Conservation (phyloP, 768 basidiomycete species). For the Mrakia frigida region DNA sequence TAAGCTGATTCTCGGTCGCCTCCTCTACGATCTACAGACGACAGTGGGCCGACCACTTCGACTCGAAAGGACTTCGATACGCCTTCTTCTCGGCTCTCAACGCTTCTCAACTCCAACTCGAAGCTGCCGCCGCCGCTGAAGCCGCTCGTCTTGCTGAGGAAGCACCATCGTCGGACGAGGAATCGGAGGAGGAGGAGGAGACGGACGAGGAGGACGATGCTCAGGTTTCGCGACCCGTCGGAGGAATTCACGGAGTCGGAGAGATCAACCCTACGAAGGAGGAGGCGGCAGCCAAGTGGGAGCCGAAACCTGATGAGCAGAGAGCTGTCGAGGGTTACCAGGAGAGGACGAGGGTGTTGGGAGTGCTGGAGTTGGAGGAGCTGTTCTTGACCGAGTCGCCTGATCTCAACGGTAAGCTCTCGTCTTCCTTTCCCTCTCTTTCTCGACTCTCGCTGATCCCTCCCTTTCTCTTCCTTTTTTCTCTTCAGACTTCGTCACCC, state of each 20-base stretch:
- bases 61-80: constrained; percentile 64
- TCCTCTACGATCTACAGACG: constrained; percentile 49
- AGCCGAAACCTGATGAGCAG: constrained; percentile 40
- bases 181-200: constrained; percentile 35
- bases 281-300: constrained; percentile 34
- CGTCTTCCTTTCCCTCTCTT: background rate
- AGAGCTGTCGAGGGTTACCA: constrained; percentile 27
- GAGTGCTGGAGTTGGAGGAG: constrained; percentile 80
- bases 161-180: constrained; percentile 53
- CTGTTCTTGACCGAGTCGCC: constrained; percentile 70
- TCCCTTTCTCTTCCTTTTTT: constrained; percentile 12
- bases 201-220: constrained; percentile 37
- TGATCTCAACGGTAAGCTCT: constrained; percentile 58
- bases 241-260: constrained; percentile 35
- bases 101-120: constrained; percentile 76
- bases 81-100: constrained; percentile 92
- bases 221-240: constrained; percentile 47
- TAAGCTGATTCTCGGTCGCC: background rate
- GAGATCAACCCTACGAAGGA: constrained; percentile 43
- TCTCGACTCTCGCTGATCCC: background rate
- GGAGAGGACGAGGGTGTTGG: constrained; percentile 65
- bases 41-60: constrained; percentile 89
- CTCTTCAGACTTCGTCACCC: constrained; percentile 56
- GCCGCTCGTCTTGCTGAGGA: constrained; percentile 46
- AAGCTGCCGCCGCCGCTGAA: constrained; percentile 42